These are phyloP conservation scores for Leishmania lainsoni DNA, from an alignment of 208 protist species.

Conservation along the genomic window DNA sequence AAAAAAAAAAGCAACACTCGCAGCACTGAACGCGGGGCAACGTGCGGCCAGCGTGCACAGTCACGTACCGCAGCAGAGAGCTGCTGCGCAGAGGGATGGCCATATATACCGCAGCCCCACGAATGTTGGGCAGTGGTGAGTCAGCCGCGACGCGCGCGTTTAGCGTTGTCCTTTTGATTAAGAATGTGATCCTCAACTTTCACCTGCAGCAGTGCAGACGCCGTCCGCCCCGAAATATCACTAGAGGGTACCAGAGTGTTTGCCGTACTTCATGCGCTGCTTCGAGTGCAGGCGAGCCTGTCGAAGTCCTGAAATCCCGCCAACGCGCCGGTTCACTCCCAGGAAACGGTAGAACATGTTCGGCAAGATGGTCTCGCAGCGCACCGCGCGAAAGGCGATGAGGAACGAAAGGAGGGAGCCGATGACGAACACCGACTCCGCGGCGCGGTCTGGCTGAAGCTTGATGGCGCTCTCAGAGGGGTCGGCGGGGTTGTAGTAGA, in stretches of 20 bases:
- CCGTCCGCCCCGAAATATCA: neutral
- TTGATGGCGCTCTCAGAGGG: conserved; percentile 87
- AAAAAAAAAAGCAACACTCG: no score
- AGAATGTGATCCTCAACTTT: neutral
- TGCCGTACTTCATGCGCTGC: conserved; percentile 87
- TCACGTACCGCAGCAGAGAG: neutral
- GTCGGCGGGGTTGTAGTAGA: conserved; percentile 89
- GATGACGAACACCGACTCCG: conserved; percentile 70
- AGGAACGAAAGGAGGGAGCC: conserved; percentile 70
- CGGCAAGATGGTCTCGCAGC: conserved; percentile 92
- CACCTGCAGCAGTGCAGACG: neutral
- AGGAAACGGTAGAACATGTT: conserved; percentile 93
- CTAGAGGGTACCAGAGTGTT: conserved; percentile 45
- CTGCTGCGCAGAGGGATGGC: neutral
- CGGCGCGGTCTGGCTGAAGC: conserved; percentile 77
- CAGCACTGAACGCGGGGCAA: neutral
- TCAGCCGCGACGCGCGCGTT: neutral
- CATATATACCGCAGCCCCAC: neutral
- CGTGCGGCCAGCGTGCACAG: neutral
- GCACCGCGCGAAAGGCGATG: conserved; percentile 80
- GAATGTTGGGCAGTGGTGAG: neutral
- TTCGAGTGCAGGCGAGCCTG: conserved; percentile 67
- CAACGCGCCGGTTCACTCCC: conserved; percentile 70
- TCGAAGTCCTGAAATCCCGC: conserved; percentile 72
- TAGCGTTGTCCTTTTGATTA: neutral